Base-by-base conservation (phyloP, 2,329 filamentous ascomycete genomes). In the Piedraia hortae region DNA sequence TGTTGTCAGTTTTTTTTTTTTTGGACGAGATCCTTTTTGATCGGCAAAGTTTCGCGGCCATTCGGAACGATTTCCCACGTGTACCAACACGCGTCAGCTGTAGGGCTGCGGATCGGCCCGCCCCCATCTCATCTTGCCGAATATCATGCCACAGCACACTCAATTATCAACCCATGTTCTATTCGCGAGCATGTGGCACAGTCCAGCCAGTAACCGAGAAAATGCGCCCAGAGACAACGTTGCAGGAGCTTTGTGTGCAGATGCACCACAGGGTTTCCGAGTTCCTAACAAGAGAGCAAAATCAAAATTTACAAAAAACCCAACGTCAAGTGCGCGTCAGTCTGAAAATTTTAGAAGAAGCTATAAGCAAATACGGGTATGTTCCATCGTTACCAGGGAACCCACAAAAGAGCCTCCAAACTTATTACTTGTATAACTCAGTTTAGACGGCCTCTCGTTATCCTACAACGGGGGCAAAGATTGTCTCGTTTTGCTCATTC, bases 401-500 rank as follows among this genome's bases (percentile, higher is more conserved):
- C 7, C 7, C 7, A 7, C 7, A 7, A 10, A 17, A 17, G 16
- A 17, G 16, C 7, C 10, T 26, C 27, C 29, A 22, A 30, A 16
- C 4, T 7, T 17, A 8, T 12, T 11, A 19, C 19, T 10, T 12
- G 16, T n/a, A n/a, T n/a, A n/a, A n/a, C n/a, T n/a, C 14, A 85
- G 74, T 26, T 59, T 71, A 29, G 57, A 69, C 26, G 60, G 88
- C 41, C 58, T 93, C 28, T 77, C 80, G 4, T 56, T 93, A 31
- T 89, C 82, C 25, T 97, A 91, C 50, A 97, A 97, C 37, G 85
- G 85, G 40, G 85, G 85, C 28, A 97, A 97, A 46, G 85, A 93
- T 55, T 93, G 82, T 38, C 69, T 93, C 10, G 80, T 93, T 23
- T 64, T 93, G 10, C 57, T 93, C 4, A 60, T 91, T 37, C 55